A percentile compares a stretch with the other conserved stretches of the same genome.
phyloP scores from a whole-genome alignment of 176 grass and related monocot genomes.

The Echinochloa phyllopogon region DNA sequence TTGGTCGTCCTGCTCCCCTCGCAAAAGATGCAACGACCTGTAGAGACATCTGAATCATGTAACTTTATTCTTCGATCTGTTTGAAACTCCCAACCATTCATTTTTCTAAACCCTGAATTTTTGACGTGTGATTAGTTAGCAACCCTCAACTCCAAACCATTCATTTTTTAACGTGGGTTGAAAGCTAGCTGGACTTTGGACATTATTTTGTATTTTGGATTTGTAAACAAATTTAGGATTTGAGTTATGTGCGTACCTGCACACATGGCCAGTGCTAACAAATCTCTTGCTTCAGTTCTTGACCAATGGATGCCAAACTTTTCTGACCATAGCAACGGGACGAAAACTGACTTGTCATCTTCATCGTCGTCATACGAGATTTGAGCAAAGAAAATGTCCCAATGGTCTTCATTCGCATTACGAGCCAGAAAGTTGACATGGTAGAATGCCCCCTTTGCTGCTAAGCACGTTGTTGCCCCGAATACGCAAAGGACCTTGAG shows the following conservation, averaged over 20 bases:
- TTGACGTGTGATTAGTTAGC: too few species aligned
- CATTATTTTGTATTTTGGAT: too few species aligned
- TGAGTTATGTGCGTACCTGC: too few species aligned
- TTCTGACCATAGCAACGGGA: background rate
- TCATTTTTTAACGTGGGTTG: too few species aligned
- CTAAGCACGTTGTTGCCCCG: too few species aligned
- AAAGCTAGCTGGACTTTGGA: too few species aligned
- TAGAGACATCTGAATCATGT: background rate
- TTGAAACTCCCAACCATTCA: too few species aligned
- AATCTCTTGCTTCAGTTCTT: background rate
- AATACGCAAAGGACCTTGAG: background rate
- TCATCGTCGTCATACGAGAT: background rate
- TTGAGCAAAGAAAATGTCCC: background rate
- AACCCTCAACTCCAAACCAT: too few species aligned
- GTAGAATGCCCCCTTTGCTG: background rate
- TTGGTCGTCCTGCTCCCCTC: background rate
- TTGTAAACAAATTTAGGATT: too few species aligned
- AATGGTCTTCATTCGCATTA: background rate
- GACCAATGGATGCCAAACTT: background rate
- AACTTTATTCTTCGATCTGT: too few species aligned
- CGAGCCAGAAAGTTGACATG: background rate
- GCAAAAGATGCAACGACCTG: background rate
- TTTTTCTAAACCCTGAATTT: too few species aligned
- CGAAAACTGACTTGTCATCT: background rate
- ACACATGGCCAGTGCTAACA: background rate